A percentile compares a stretch with the other conserved stretches of the same genome.
phyloP scores from a whole-genome alignment of 441 rosid species.

The Erodium moschatum region DNA sequence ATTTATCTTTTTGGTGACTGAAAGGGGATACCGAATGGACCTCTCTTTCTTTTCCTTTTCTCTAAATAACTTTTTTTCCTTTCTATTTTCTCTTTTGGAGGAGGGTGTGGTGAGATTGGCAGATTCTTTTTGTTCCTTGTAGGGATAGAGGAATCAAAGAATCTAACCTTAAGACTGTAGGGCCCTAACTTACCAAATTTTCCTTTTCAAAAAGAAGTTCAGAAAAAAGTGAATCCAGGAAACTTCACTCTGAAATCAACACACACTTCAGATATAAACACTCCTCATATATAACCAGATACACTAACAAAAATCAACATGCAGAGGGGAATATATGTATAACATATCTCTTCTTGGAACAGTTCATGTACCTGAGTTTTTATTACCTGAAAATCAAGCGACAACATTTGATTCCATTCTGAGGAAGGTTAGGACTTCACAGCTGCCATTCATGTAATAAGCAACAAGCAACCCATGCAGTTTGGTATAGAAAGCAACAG shows the following conservation, averaged over 20 bases:
- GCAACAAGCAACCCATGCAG: constrained; percentile 1
- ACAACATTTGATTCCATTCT: background rate
- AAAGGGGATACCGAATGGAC: constrained; percentile 3
- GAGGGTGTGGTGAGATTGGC: constrained; percentile 10
- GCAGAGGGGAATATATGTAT: background rate
- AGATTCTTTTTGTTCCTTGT: constrained; percentile 3
- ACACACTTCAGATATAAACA: background rate
- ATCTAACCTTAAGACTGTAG: background rate
- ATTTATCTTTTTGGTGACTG: constrained; percentile 4
- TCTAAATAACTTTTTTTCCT: background rate
- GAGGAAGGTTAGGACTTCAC: background rate
- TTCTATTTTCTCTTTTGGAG: background rate
- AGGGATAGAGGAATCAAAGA: constrained; percentile 7
- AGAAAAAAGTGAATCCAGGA: background rate
- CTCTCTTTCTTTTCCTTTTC: background rate
- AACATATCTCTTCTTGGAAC: background rate
- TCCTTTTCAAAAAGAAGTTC: background rate
- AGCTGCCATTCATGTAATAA: background rate
- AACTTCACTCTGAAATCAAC: background rate
- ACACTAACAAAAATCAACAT: background rate
- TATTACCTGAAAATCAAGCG: background rate
- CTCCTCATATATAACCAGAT: background rate
- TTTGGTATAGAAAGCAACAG: constrained; percentile 9
- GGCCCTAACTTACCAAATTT: constrained; percentile 1
- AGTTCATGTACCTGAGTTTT: background rate